Evolutionary conservation across 148 eudicot genomes (phyloP).

Genomic region (Dysphania ambrosioides): DNA sequence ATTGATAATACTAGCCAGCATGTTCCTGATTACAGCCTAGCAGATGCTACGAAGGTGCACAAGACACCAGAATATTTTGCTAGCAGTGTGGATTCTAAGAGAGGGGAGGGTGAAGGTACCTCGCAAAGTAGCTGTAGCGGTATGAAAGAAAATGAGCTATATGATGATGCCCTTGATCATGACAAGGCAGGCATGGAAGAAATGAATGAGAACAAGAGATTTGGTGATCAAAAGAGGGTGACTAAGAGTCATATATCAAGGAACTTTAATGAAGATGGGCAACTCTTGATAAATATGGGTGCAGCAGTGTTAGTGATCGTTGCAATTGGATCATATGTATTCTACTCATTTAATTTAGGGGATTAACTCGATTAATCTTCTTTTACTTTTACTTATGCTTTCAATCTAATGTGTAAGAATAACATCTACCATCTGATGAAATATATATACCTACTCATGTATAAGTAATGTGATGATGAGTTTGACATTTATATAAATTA

Average conservation of each 20-base stretch:
- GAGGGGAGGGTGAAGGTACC: neutral
- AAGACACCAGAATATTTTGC: neutral
- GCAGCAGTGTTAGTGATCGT: constrained; percentile 49
- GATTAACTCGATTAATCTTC: neutral
- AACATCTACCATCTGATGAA: neutral
- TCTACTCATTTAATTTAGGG: constrained; percentile 32
- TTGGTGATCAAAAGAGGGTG: constrained; percentile 2
- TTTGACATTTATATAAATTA: no score
- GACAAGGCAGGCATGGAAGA: neutral
- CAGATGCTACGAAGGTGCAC: neutral
- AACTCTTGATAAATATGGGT: constrained; percentile 55
- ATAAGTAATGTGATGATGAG: no score
- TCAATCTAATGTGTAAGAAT: neutral
- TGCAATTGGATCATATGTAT: constrained; percentile 51
- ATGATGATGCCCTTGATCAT: neutral
- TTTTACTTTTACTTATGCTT: neutral
- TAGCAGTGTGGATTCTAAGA: neutral
- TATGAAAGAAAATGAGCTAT: neutral
- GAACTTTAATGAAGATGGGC: constrained; percentile 42
- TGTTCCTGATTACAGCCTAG: neutral
- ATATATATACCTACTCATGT: no score
- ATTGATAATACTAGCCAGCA: neutral
- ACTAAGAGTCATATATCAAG: constrained; percentile 9
- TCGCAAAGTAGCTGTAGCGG: neutral
- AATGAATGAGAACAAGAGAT: neutral